Conservation (phyloP, 192 early-diverging fungal species). For the Dissophora globulifera region DNA sequence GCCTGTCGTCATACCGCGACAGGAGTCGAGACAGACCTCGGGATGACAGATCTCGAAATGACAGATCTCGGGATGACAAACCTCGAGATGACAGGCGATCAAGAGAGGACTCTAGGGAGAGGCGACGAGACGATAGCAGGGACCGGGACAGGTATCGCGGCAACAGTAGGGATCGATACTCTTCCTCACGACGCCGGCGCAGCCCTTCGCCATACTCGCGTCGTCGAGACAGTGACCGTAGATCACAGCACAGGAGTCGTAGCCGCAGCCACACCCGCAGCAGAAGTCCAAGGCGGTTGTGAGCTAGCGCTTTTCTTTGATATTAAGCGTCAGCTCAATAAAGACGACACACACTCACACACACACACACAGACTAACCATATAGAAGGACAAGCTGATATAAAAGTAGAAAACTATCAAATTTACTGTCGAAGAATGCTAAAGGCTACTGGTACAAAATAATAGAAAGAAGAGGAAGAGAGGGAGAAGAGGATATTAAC, state of each 20-base stretch:
- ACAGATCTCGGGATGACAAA: not conserved
- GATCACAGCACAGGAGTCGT: constrained; percentile 11
- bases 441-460: no score
- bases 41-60: not conserved
- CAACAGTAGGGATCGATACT: constrained; percentile 8
- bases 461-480: not conserved
- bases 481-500: not conserved
- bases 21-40: constrained; percentile 13
- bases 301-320: not conserved
- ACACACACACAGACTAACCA: no score
- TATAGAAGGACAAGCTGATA: no score
- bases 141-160: constrained; percentile 1
- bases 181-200: not conserved
- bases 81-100: not conserved
- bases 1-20: constrained; percentile 18
- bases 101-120: constrained; percentile 6
- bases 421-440: no score
- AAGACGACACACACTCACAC: no score
- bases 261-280: constrained; percentile 13
- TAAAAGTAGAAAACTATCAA: no score
- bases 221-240: constrained; percentile 13
- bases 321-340: no score
- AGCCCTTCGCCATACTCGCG: constrained; percentile 16
- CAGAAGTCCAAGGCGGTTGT: constrained; percentile 16
- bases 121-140: not conserved